Evolutionary conservation across 495 filamentous ascomycete genomes (phyloP), one percentile per base, ranked within the genome.

Genomic region (Lepraria neglecta): DNA sequence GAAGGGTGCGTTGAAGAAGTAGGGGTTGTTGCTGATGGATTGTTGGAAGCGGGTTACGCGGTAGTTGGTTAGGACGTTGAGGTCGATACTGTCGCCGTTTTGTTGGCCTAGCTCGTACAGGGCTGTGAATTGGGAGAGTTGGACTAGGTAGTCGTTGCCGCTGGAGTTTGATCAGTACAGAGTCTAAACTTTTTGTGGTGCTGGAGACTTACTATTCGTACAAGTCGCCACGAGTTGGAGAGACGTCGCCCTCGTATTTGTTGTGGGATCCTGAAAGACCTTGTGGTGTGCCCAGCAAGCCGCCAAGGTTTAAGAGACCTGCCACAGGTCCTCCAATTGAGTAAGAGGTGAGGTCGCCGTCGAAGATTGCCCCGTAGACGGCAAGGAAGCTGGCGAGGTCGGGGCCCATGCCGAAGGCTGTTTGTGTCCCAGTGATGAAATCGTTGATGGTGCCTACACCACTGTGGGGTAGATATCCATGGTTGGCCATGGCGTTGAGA

Each of bases 401-500:
- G 40, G 60, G 0, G 24, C 64, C 58, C 55, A 66, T 65, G 31
- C 65, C 65, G 57, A 56, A 67, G 35, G 60, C 66, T 42, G 38
- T 31, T 44, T 27, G 31, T 24, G 43, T 45, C 19, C 58, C 65
- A 9, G 67, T 48, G 9, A 68, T 58, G 12, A 52, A 58, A 0
- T 68, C 59, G 14, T 66, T 43, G 1, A 68, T 66, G 43, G 70
- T 61, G 48, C 67, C 58, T 10, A 73, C 66, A 45, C 83, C 82
- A 65, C 79, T 75, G 47, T 73, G 81, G 2, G 79, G 76, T 17
- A 85, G 73, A 61, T 80, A 84, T 55, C 72, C 74, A 67, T 84
- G 81, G 71, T 84, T 84, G 1, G 82, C 81, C 43, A 83, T 72
- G 15, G 78, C 72, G 65, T 84, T 84, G 24, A 84, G 69, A 59